Evolutionary conservation across 495 filamentous ascomycete genomes (phyloP).

Genomic region (Hypoxylon subgilvum): DNA sequence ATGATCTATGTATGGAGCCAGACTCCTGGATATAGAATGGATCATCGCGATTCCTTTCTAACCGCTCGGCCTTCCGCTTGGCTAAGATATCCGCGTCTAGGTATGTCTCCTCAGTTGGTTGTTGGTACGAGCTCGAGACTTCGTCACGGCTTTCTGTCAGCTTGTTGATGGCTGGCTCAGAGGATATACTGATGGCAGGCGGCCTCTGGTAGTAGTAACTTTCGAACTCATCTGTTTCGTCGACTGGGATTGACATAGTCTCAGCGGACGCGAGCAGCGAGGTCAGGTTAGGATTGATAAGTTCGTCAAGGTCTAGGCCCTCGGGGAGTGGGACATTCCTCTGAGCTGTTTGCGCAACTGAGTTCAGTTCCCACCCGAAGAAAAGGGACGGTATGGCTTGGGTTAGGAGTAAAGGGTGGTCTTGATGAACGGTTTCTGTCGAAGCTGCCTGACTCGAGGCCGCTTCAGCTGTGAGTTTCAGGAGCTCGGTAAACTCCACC

Average conservation of each 20-base stretch:
- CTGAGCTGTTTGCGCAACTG: conserved; percentile 82
- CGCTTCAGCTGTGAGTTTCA: conserved; percentile 83
- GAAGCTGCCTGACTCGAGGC: conserved; percentile 66
- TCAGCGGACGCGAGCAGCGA: conserved; percentile 67
- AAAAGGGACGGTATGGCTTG: conserved; percentile 90
- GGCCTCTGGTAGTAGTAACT: conserved; percentile 72
- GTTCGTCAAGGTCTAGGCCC: conserved; percentile 72
- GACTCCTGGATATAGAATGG: conserved; percentile 87
- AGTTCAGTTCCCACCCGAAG: conserved; percentile 83
- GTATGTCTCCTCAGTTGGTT: conserved; percentile 59
- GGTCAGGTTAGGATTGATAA: conserved; percentile 79
- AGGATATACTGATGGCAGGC: conserved; percentile 47
- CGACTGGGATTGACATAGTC: conserved; percentile 55
- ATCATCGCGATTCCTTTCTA: conserved; percentile 85
- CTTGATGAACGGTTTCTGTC: conserved; percentile 58
- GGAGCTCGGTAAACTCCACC: conserved; percentile 87
- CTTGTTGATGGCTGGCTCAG: conserved; percentile 60
- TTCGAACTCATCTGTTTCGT: conserved; percentile 68
- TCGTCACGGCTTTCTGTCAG: conserved; percentile 53
- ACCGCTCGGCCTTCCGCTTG: conserved; percentile 68
- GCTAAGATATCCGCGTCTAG: conserved; percentile 68
- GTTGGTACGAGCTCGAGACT: conserved; percentile 67
- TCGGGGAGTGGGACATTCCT: conserved; percentile 82
- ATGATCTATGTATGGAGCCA: conserved; percentile 54
- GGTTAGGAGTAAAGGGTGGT: conserved; percentile 80